Percentiles rank a stretch among this genome's conserved stretches.
Evolutionary conservation across 1,139 yeast genomes (phyloP).

Genomic region (Kodamaea derodonti): DNA sequence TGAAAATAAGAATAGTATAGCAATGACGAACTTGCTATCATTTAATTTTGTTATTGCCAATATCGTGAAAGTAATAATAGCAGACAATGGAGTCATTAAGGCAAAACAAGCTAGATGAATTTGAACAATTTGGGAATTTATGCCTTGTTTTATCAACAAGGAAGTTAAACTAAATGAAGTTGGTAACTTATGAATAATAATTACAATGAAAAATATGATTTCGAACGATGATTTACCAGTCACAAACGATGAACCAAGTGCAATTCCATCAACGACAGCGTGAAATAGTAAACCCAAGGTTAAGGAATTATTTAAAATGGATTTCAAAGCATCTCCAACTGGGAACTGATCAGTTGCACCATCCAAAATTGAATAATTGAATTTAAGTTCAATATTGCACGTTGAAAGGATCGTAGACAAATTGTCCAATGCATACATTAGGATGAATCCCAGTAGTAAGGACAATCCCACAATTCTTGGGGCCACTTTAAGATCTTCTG

Average conservation of each 20-base stretch:
- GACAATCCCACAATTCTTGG: slow-evolving; percentile 24
- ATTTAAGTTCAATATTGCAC: slow-evolving; percentile 7
- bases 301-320: slow-evolving; percentile 33
- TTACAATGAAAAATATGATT: slow-evolving; percentile 52
- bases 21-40: slow-evolving; percentile 42
- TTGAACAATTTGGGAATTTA: slow-evolving; percentile 27
- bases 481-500: slow-evolving; percentile 15
- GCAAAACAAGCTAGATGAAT: slow-evolving; percentile 47
- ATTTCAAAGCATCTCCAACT: slow-evolving; percentile 10
- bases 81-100: slow-evolving; percentile 49
- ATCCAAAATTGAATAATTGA: slow-evolving; percentile 5
- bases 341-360: not conserved
- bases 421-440: slow-evolving; percentile 50
- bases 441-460: slow-evolving; percentile 46
- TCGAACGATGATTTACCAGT: slow-evolving; percentile 44
- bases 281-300: slow-evolving; percentile 66
- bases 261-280: slow-evolving; percentile 71
- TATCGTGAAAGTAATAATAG: slow-evolving; percentile 43
- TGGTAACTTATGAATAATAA: slow-evolving; percentile 71
- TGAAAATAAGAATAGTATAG: slow-evolving; percentile 52
- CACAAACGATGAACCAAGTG: slow-evolving; percentile 60
- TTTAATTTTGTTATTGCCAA: slow-evolving; percentile 25
- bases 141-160: slow-evolving; percentile 42
- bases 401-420: slow-evolving; percentile 11
- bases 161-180: slow-evolving; percentile 69